Base-by-base conservation (phyloP, 768 basidiomycete species). In the Russula dissimulans region DNA sequence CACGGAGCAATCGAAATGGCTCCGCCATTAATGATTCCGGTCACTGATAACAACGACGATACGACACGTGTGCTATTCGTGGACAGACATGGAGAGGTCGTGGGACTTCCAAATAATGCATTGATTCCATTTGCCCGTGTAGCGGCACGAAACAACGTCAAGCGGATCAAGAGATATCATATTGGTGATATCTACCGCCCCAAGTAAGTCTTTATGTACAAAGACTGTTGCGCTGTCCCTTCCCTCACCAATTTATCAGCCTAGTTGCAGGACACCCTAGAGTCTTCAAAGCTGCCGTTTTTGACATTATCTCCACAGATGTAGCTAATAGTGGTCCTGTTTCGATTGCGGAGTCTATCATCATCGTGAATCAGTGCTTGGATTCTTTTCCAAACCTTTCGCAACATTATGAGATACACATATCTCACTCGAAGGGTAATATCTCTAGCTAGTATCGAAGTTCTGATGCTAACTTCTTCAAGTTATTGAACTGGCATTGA, bases 1-100 rank as follows among this genome's bases (percentile, higher is more conserved):
- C 95, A 95, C 68, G 95, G 95, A 6, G 94, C 95, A 3, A 83
- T 95, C 1, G 84, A 93, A 63, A 86, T 87, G 72, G 89, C 90
- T 65, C 87, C 92, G 0, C 87, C 92, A 0, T 71, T 95, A n/a
- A 76, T 97, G 11, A 82, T 91, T 70, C 94, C 89, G 0, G 77
- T 82, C 2, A 77, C 81, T 50, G 79, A 84, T 34, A 73, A 78
- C 3, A 81, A 83, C 17, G 85, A 89, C 34, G 82, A 85, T 36
- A 78, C 79, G 44, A 80, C 77, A 7, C 82, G 85, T 32, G 89
- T 87, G 3, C 76, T 83, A 6, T 83, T 91, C 64, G 79, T 97
- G 34, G 94, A 95, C 72, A 76, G 82, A 48, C 85, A 86, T 57
- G 91, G 89, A 2, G 88, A 91, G 63, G 75, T 89, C 0, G 84